Conservation (phyloP, 2,329 filamentous ascomycete species). For the Thelonectria olida region DNA sequence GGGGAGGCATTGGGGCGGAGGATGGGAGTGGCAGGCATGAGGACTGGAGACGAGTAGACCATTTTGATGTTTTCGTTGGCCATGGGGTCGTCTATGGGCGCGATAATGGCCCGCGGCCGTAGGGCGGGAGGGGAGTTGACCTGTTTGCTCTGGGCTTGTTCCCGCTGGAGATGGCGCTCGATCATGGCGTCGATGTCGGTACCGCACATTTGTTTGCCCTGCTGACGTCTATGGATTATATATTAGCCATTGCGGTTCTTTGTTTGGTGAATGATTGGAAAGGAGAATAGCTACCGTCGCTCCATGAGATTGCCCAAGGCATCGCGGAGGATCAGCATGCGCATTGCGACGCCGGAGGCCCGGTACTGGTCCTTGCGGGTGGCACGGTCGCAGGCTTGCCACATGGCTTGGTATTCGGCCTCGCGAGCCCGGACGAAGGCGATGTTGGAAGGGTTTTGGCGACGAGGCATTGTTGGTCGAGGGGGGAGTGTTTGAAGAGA, state of each 20-base stretch:
- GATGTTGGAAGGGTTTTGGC: neutral
- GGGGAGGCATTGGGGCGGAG: neutral
- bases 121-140: neutral
- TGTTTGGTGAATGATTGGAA: too few species aligned
- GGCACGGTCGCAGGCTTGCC: slow-evolving; percentile 35
- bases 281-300: slow-evolving; percentile 21
- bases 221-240: slow-evolving; percentile 5
- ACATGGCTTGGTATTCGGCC: slow-evolving; percentile 39
- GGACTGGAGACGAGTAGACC: neutral
- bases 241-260: too few species aligned
- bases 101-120: neutral
- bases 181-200: slow-evolving; percentile 27
- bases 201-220: slow-evolving; percentile 23
- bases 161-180: slow-evolving; percentile 32
- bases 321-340: slow-evolving; percentile 19
- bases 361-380: slow-evolving; percentile 24
- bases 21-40: neutral
- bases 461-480: slow-evolving; percentile 19
- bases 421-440: slow-evolving; percentile 21
- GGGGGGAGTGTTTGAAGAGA: neutral
- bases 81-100: neutral
- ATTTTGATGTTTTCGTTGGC: neutral
- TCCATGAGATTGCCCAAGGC: slow-evolving; percentile 16
- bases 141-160: neutral
- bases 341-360: neutral